Conservation (phyloP, 768 basidiomycete genomes). For the Lentinula guzmanii region DNA sequence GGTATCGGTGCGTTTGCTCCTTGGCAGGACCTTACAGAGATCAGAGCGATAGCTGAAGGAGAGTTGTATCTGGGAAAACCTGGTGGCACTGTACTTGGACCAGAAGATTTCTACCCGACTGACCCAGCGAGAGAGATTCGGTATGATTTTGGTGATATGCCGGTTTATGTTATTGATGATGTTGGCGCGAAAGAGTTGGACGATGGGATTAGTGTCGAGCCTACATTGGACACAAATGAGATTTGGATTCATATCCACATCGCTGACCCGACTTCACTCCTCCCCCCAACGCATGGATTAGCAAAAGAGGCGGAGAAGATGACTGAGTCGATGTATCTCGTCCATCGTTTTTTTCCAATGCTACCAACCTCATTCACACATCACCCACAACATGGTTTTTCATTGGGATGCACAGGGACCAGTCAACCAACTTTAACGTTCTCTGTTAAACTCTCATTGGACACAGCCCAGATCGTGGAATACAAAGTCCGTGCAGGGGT, state of each 20-base stretch:
- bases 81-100: slow-evolving; percentile 33
- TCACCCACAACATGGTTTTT: slow-evolving; percentile 32
- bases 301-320: slow-evolving; percentile 50
- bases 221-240: background rate
- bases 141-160: slow-evolving; percentile 78
- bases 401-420: slow-evolving; percentile 22
- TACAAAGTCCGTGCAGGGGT: slow-evolving; percentile 65
- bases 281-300: slow-evolving; percentile 66
- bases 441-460: slow-evolving; percentile 60
- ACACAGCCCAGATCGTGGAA: slow-evolving; percentile 61
- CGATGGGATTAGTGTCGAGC: slow-evolving; percentile 64
- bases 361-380: slow-evolving; percentile 58
- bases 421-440: slow-evolving; percentile 69
- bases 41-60: slow-evolving; percentile 13
- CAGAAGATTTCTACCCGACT: slow-evolving; percentile 54
- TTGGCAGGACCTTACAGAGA: slow-evolving; percentile 62
- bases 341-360: slow-evolving; percentile 61
- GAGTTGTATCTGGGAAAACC: slow-evolving; percentile 10
- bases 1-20: slow-evolving; percentile 72
- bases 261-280: slow-evolving; percentile 81
- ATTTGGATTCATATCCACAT: slow-evolving; percentile 89
- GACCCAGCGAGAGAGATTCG: slow-evolving; percentile 70
- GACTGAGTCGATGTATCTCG: slow-evolving; percentile 55
- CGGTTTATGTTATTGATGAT: slow-evolving; percentile 88
- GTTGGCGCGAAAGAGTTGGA: slow-evolving; percentile 78